A percentile compares a stretch with the other conserved stretches of the same genome.
phyloP scores from a whole-genome alignment of 1,284 basidiomycete genomes.

The Tilletia horrida region DNA sequence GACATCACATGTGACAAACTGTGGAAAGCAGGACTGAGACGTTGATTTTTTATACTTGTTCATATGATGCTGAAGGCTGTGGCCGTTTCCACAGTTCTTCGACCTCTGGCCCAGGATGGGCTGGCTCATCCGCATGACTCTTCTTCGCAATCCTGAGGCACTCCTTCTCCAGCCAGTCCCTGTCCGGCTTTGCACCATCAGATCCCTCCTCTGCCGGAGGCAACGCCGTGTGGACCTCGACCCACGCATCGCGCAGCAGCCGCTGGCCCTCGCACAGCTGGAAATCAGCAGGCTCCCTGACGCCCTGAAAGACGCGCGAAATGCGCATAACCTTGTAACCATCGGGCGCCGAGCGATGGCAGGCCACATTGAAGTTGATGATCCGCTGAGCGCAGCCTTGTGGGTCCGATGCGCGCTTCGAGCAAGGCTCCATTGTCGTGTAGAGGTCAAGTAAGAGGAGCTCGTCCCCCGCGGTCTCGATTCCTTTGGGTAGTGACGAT shows the following conservation, averaged over 20 bases:
- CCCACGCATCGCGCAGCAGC: slow-evolving; percentile 70
- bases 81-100: background rate
- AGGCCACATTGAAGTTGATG: slow-evolving; percentile 59
- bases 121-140: slow-evolving; percentile 27
- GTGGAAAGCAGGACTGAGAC: too few relatives aligned
- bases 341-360: background rate
- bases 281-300: slow-evolving; percentile 89
- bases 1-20: too few relatives aligned
- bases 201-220: slow-evolving; percentile 56
- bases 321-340: slow-evolving; percentile 57
- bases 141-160: slow-evolving; percentile 44
- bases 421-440: slow-evolving; percentile 97
- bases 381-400: slow-evolving; percentile 82
- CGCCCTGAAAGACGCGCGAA: slow-evolving; percentile 79
- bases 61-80: too few relatives aligned
- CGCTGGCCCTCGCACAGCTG: slow-evolving; percentile 75
- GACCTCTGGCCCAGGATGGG: background rate
- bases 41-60: too few relatives aligned
- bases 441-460: slow-evolving; percentile 68
- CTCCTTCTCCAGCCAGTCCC: slow-evolving; percentile 30
- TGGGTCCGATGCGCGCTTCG: slow-evolving; percentile 79
- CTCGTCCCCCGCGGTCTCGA: background rate
- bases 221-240: slow-evolving; percentile 70
- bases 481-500: background rate
- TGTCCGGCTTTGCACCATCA: slow-evolving; percentile 53